Evolutionary conservation across 1,284 basidiomycete species (phyloP).

Genomic region (Pulchroboletus neoregius): DNA sequence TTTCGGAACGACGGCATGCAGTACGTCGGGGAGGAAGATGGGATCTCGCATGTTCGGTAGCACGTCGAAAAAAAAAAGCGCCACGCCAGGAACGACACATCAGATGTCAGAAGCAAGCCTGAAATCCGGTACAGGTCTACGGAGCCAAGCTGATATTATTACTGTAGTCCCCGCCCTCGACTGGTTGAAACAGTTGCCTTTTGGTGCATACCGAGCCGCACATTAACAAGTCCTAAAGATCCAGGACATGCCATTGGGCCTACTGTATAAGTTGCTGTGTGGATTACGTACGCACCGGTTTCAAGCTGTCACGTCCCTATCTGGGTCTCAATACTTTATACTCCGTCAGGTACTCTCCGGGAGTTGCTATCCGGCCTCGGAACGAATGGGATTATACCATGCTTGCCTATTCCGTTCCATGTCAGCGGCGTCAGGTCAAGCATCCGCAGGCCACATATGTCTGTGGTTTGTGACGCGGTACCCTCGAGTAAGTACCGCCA

Average conservation of each 20-base stretch:
- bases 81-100: constrained; percentile 16
- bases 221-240: too few species aligned
- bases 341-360: constrained; percentile 27
- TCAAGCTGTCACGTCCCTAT: too few species aligned
- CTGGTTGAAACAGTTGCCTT: too few species aligned
- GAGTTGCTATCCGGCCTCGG: constrained; percentile 31
- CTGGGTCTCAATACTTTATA: constrained; percentile 15
- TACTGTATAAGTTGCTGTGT: too few species aligned
- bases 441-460: constrained; percentile 29
- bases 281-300: neutral
- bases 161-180: too few species aligned
- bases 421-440: constrained; percentile 30
- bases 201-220: too few species aligned
- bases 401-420: constrained; percentile 29
- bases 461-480: constrained; percentile 27
- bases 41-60: constrained; percentile 24
- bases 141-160: too few species aligned
- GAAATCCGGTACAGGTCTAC: neutral
- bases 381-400: constrained; percentile 17
- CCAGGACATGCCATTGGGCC: too few species aligned
- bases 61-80: constrained; percentile 20
- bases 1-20: neutral
- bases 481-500: constrained; percentile 17
- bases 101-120: neutral
- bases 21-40: neutral